Percentiles rank a stretch among this genome's conserved stretches.
These are phyloP conservation scores for Odontarrhena argentea DNA, from an alignment of 345 rosid species.

Conservation along the genomic window DNA sequence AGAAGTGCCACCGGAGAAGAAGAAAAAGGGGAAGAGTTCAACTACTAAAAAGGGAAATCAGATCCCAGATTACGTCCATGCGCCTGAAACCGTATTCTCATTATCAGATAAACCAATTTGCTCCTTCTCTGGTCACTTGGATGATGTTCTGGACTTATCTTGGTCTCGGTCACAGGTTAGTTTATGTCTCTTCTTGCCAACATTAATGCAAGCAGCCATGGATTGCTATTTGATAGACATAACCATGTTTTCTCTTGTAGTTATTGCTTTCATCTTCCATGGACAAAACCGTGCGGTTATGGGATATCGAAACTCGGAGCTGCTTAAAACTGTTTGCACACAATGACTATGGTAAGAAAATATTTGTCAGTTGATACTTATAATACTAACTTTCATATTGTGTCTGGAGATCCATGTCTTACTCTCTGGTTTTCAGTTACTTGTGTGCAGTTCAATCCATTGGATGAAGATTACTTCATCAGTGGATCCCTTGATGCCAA, in stretches of 20 bases:
- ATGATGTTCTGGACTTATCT: constrained; percentile 86
- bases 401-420: constrained; percentile 4
- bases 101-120: constrained; percentile 83
- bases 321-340: constrained; percentile 88
- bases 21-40: constrained; percentile 68
- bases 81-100: constrained; percentile 77
- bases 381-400: neutral
- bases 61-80: constrained; percentile 83
- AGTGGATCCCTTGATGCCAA: constrained; percentile 97
- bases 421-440: constrained; percentile 59
- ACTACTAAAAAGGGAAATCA: constrained; percentile 45
- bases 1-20: constrained; percentile 46
- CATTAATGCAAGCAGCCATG: constrained; percentile 10
- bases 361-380: neutral
- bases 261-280: constrained; percentile 86
- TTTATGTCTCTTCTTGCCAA: constrained; percentile 25
- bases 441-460: constrained; percentile 91
- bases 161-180: constrained; percentile 93
- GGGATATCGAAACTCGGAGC: constrained; percentile 82
- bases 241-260: constrained; percentile 47
- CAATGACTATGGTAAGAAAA: constrained; percentile 82
- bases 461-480: constrained; percentile 84
- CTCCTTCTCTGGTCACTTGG: constrained; percentile 82
- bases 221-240: neutral
- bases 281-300: constrained; percentile 95